Percentiles rank a stretch among this genome's conserved stretches.
Evolutionary conservation across 208 protist species (phyloP).

Genomic region (Acanthamoeba sp.): DNA sequence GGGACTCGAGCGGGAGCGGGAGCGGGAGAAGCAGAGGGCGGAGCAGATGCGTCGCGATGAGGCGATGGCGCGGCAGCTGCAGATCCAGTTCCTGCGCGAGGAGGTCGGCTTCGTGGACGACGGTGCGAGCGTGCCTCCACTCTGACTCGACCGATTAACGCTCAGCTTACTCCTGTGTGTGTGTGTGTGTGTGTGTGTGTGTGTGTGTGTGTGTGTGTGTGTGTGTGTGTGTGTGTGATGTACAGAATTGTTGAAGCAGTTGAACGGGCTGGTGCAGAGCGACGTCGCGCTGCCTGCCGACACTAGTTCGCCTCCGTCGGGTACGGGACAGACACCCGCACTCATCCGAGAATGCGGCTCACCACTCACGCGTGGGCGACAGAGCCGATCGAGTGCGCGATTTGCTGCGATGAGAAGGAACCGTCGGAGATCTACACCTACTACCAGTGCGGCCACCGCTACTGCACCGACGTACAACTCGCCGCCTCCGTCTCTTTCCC

Average conservation of each 20-base stretch:
- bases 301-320: not conserved
- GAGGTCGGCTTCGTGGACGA: not conserved
- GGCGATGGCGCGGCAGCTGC: constrained; percentile 37
- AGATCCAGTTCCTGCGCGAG: constrained; percentile 57
- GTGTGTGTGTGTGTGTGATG: too few species aligned
- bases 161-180: too few species aligned
- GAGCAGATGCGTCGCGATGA: constrained; percentile 61
- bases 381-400: constrained; percentile 22
- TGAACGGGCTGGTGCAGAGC: not conserved
- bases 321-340: not conserved
- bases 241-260: constrained; percentile 29
- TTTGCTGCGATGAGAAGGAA: constrained; percentile 60
- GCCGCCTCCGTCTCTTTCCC: not conserved
- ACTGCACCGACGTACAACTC: constrained; percentile 47
- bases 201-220: too few species aligned
- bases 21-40: not conserved
- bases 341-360: too few species aligned
- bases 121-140: not conserved
- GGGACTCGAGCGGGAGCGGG: not conserved
- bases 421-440: constrained; percentile 56
- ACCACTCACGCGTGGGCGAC: too few species aligned
- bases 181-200: too few species aligned
- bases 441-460: constrained; percentile 32
- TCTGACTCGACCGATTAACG: not conserved
- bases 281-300: not conserved